These are phyloP conservation scores for Scenedesmus sp. DNA, from an alignment of 163 green algal genomes.

Conservation along the genomic window DNA sequence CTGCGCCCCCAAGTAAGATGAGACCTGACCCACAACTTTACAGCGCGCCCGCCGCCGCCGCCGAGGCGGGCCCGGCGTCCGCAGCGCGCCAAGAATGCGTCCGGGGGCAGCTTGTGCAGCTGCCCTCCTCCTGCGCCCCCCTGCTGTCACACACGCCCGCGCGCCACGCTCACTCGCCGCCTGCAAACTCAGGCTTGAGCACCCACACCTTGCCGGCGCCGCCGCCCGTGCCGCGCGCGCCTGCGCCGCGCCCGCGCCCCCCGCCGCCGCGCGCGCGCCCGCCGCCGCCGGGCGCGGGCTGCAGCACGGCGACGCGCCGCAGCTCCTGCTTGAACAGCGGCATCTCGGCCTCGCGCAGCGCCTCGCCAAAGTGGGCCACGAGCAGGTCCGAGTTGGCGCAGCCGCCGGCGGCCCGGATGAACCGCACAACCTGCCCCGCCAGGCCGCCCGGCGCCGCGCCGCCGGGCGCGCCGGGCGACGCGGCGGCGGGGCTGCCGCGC, in stretches of 20 bases:
- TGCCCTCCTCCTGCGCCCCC: no score
- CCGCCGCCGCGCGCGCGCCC: neutral
- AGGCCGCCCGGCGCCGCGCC: slow-evolving; percentile 28
- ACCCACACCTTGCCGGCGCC: slow-evolving; percentile 60
- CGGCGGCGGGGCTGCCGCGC: neutral
- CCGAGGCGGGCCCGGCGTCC: no score
- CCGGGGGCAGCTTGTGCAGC: no score
- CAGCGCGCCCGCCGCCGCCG: no score
- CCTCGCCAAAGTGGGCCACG: slow-evolving; percentile 66
- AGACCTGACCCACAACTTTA: no score
- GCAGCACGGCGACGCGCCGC: slow-evolving; percentile 72
- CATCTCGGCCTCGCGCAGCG: slow-evolving; percentile 54
- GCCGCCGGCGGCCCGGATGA: slow-evolving; percentile 63
- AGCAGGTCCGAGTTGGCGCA: slow-evolving; percentile 63
- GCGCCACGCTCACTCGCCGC: no score
- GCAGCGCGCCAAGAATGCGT: no score
- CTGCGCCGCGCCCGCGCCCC: neutral
- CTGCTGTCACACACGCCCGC: no score
- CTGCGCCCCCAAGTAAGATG: no score
- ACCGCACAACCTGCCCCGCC: slow-evolving; percentile 61
- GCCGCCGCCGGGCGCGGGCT: slow-evolving; percentile 18
- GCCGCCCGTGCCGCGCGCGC: neutral
- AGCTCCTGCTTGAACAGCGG: slow-evolving; percentile 82
- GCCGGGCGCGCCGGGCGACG: no score
- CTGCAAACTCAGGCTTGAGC: no score